These are phyloP conservation scores for Citrullus colocynthis DNA, from an alignment of 306 rosid genomes.

Conservation along the genomic window DNA sequence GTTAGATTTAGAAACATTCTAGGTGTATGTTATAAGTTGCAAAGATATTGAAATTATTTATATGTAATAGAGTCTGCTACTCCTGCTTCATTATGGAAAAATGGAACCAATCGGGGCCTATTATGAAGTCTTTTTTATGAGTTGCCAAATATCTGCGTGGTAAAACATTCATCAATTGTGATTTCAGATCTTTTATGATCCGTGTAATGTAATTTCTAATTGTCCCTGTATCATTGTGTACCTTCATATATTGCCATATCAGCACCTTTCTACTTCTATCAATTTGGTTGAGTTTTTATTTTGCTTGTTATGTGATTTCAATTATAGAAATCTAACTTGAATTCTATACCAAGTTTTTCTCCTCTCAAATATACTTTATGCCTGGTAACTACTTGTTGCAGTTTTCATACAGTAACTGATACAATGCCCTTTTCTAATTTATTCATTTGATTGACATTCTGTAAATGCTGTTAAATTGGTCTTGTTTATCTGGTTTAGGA, in stretches of 20 bases:
- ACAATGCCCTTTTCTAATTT: not conserved
- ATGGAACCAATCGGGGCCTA: not conserved
- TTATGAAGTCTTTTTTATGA: not conserved
- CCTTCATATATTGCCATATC: not conserved
- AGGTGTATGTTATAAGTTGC: not conserved
- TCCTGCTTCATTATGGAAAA: not conserved
- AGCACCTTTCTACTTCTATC: not conserved
- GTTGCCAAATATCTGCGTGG: not conserved
- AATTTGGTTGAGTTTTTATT: not conserved
- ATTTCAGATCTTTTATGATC: not conserved
- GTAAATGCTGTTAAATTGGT: slow-evolving; percentile 13
- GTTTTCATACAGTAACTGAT: not conserved
- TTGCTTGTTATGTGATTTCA: not conserved
- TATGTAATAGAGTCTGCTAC: not conserved
- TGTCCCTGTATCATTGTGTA: not conserved
- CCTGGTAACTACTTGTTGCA: not conserved
- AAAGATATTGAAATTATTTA: not conserved
- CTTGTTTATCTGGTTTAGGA: slow-evolving; percentile 41
- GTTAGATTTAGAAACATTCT: not conserved
- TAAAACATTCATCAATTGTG: not conserved
- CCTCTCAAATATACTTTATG: not conserved
- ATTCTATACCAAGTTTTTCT: not conserved
- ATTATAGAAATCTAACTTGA: not conserved
- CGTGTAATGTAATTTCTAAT: not conserved
- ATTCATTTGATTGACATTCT: slow-evolving; percentile 12